Base-by-base conservation (phyloP, 495 filamentous ascomycete genomes). In the Trichoderma erinaceum region DNA sequence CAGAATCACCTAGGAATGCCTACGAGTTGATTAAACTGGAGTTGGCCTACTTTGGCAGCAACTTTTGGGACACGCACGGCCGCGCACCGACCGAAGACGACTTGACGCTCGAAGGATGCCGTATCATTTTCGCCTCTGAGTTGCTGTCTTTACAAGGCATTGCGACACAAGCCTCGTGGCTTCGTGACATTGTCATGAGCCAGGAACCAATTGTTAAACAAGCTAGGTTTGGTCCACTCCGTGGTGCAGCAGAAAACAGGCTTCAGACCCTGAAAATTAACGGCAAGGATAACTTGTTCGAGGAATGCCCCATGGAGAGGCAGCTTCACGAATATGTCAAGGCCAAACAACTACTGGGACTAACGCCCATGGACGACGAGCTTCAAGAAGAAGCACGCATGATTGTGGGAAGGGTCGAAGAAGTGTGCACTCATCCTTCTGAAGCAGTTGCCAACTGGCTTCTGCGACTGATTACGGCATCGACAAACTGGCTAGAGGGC, bases 1-100 rank as follows among this genome's bases (percentile, higher is more conserved):
- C 70, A 1, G 71, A 73, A 23, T 71, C 77, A 6, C 74, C 78
- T 4, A 77, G 76, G n/a, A 81, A 82, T 56, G 79, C 82, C 2
- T 84, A 84, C 61, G 83, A 86, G 68, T 73, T 84, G 21, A 69
- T 86, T 68, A 85, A 85, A 73, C 71, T 75, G 41, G 82, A 85
- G 64, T 70, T 86, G 65, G 71, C 77, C 27, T 78, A 76, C 38
- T 85, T 75, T 71, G 72, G 79, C 16, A 56, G 73, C 27, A 76
- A 76, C 18, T 70, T 73, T 52, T 70, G 68, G 3, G 72, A 80
- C 13, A 70, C 69, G 13, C 69, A 67, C 11, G 78, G 75, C 48
- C 69, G 48, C 25, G 21, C 56, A 21, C 78, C 78, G 1, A 78
- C 73, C 2, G 81, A 84, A 68, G 74, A 73, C n/a, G 78, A 82